phyloP scores from a whole-genome alignment of 352 stramenopile genomes.

The Phytophthora ramorum region DNA sequence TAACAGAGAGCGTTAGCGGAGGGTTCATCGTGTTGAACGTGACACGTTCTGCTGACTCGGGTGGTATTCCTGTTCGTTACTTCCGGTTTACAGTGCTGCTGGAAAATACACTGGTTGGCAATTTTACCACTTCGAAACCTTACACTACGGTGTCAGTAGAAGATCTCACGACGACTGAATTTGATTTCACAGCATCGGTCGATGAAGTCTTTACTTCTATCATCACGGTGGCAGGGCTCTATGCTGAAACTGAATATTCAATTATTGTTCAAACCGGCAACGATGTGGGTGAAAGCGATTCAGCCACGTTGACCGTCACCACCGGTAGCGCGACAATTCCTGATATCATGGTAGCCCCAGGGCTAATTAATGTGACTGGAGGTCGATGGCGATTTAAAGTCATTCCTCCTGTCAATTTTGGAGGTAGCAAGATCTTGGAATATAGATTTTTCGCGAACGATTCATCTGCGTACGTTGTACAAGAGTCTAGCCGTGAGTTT shows the following conservation, averaged over 20 bases:
- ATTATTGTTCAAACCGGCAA: slow-evolving; percentile 40
- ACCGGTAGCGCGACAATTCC: slow-evolving; percentile 41
- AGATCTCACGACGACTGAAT: not conserved
- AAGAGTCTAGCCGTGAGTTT: slow-evolving; percentile 25
- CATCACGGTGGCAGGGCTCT: slow-evolving; percentile 35
- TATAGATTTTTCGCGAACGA: slow-evolving; percentile 47
- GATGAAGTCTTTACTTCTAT: not conserved
- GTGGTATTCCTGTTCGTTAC: slow-evolving; percentile 34
- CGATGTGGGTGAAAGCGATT: slow-evolving; percentile 27
- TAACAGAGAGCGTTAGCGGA: slow-evolving; percentile 27
- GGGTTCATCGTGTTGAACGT: slow-evolving; percentile 38
- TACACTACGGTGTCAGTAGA: not conserved
- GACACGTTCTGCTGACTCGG: slow-evolving; percentile 32
- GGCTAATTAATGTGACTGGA: slow-evolving; percentile 35
- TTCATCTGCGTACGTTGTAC: not conserved
- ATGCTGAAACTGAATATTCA: slow-evolving; percentile 43
- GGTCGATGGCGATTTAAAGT: slow-evolving; percentile 42
- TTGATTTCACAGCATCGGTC: not conserved
- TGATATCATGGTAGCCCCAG: slow-evolving; percentile 19
- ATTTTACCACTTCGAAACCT: slow-evolving; percentile 1
- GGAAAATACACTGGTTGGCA: not conserved
- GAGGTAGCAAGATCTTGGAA: slow-evolving; percentile 34
- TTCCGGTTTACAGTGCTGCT: slow-evolving; percentile 29
- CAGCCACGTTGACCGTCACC: not conserved
- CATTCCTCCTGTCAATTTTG: slow-evolving; percentile 43